phyloP scores from a whole-genome alignment of 352 stramenopile genomes.

The Phytophthora fragariae region DNA sequence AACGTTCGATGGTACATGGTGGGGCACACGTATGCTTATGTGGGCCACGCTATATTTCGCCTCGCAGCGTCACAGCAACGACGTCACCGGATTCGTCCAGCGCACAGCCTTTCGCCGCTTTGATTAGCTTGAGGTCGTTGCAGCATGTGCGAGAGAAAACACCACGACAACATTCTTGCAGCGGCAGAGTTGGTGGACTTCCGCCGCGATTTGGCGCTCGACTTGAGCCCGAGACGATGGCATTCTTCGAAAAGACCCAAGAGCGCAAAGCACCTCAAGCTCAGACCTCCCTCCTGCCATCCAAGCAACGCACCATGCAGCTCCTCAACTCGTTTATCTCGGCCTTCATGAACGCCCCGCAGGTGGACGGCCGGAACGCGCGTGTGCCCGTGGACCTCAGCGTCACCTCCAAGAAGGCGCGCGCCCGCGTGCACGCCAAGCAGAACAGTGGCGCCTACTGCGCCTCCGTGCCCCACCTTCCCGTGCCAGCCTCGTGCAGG shows the following conservation, averaged over 20 bases:
- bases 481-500: slow-evolving; percentile 40
- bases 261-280: not conserved
- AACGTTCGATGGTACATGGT: not conserved
- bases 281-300: not conserved
- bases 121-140: slow-evolving; percentile 19
- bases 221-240: not conserved
- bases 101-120: slow-evolving; percentile 22
- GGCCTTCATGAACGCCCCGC: slow-evolving; percentile 83
- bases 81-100: slow-evolving; percentile 37
- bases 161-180: not conserved
- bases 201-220: slow-evolving; percentile 7
- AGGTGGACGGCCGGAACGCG: slow-evolving; percentile 72
- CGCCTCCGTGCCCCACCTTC: slow-evolving; percentile 63
- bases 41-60: not conserved
- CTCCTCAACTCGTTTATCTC: slow-evolving; percentile 63
- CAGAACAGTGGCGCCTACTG: slow-evolving; percentile 65
- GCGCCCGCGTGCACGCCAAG: slow-evolving; percentile 55
- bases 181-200: slow-evolving; percentile 8
- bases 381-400: slow-evolving; percentile 75
- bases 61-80: slow-evolving; percentile 17
- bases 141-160: not conserved
- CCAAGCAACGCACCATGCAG: slow-evolving; percentile 32
- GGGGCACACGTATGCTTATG: not conserved
- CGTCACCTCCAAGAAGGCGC: slow-evolving; percentile 51
- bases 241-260: slow-evolving; percentile 23